A percentile compares a stretch with the other conserved stretches of the same genome.
phyloP scores from a whole-genome alignment of 1,284 basidiomycete genomes.

The Apiotrichum brassicae region DNA sequence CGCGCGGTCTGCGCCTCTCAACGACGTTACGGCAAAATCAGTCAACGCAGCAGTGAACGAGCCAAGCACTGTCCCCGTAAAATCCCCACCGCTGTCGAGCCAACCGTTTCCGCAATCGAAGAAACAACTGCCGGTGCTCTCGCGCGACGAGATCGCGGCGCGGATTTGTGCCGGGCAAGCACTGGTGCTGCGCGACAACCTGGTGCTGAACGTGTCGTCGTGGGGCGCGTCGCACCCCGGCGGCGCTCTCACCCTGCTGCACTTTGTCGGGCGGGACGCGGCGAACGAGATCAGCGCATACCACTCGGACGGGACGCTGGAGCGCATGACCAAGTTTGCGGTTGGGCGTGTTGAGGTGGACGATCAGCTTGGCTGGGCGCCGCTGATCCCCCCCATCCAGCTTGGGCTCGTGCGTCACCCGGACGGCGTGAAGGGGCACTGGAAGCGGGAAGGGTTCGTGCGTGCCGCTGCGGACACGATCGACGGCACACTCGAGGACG shows the following conservation, averaged over 20 bases:
- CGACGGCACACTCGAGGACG: background rate
- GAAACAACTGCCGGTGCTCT: conserved; percentile 9
- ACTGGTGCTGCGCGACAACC: conserved; percentile 70
- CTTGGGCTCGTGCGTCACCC: conserved; percentile 65
- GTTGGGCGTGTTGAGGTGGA: conserved; percentile 58
- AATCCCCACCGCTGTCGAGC: background rate
- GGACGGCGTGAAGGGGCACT: conserved; percentile 38
- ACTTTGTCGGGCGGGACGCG: conserved; percentile 93
- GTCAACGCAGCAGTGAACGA: too few relatives aligned
- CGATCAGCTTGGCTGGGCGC: conserved; percentile 56
- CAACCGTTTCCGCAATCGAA: background rate
- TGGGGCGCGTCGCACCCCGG: conserved; percentile 89
- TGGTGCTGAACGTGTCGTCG: conserved; percentile 69
- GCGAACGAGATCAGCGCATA: conserved; percentile 92
- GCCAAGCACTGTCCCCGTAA: too few relatives aligned
- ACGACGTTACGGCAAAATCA: too few relatives aligned
- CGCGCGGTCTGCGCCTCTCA: background rate
- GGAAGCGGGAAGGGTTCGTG: conserved; percentile 39
- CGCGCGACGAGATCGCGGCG: conserved; percentile 30
- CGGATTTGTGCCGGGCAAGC: conserved; percentile 66
- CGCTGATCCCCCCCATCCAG: conserved; percentile 82
- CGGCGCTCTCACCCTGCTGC: conserved; percentile 79
- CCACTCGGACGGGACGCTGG: conserved; percentile 63
- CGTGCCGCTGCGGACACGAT: conserved; percentile 18
- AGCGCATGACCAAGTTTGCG: conserved; percentile 63